Evolutionary conservation across 1,139 yeast genomes (phyloP).

Genomic region (Blastobotrys arbuscula): DNA sequence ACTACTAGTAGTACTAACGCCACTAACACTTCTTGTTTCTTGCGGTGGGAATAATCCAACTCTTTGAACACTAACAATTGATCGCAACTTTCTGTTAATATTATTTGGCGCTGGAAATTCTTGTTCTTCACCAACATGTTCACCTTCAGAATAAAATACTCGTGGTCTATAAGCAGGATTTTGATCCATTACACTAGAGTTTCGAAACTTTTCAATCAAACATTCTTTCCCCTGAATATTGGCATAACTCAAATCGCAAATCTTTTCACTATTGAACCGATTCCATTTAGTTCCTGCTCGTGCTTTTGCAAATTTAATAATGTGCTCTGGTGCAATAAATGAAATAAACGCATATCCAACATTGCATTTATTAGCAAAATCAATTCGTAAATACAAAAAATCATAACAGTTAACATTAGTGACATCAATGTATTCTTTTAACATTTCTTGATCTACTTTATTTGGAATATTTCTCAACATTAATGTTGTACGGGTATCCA

Average conservation of each 20-base stretch:
- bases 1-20: no score
- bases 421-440: conserved; percentile 42
- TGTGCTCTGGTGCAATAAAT: conserved; percentile 40
- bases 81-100: conserved; percentile 33
- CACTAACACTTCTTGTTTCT: conserved; percentile 13
- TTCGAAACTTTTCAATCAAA: conserved; percentile 43
- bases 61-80: conserved; percentile 33
- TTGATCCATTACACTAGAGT: conserved; percentile 46
- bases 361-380: conserved; percentile 46
- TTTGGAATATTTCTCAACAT: conserved; percentile 51
- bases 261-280: conserved; percentile 43
- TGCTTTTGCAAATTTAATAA: conserved; percentile 41
- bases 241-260: conserved; percentile 47
- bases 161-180: conserved; percentile 42
- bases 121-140: conserved; percentile 36
- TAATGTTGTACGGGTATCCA: conserved; percentile 43
- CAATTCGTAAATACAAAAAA: conserved; percentile 49
- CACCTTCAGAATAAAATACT: conserved; percentile 39
- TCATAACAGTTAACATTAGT: conserved; percentile 48
- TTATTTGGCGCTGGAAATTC: conserved; percentile 37
- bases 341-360: conserved; percentile 51
- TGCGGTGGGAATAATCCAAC: conserved; percentile 26
- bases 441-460: conserved; percentile 41
- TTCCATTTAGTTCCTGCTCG: conserved; percentile 46
- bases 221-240: conserved; percentile 44